Percentiles rank a stretch among this genome's conserved stretches.
These are phyloP conservation scores for Trichosporon asahii DNA, from an alignment of 1,284 basidiomycete species.

Conservation along the genomic window DNA sequence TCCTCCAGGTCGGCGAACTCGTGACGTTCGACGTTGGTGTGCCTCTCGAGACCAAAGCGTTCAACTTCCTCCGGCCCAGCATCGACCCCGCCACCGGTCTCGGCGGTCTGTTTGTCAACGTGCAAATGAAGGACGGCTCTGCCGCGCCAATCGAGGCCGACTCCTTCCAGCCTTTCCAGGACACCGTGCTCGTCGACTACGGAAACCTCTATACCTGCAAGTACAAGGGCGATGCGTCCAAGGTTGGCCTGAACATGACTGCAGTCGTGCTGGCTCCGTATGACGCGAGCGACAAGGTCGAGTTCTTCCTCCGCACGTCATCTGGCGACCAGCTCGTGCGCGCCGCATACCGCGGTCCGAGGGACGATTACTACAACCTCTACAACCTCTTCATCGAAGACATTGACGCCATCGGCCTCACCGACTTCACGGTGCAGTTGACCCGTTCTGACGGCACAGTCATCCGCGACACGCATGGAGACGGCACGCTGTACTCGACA, in stretches of 20 bases:
- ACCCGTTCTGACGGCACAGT: slow-evolving; percentile 19
- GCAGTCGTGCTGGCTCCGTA: slow-evolving; percentile 21
- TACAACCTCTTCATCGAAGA: slow-evolving; percentile 20
- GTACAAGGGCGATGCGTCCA: slow-evolving; percentile 14
- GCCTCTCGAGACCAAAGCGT: slow-evolving; percentile 14
- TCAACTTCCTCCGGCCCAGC: slow-evolving; percentile 1
- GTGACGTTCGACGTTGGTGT: slow-evolving; percentile 17
- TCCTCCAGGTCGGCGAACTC: neutral
- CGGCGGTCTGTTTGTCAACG: slow-evolving; percentile 1
- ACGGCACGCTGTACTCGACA: slow-evolving; percentile 11
- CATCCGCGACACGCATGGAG: slow-evolving; percentile 13
- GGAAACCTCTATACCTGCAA: slow-evolving; percentile 17
- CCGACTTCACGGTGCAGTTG: slow-evolving; percentile 14
- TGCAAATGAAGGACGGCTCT: slow-evolving; percentile 18
- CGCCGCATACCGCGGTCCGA: slow-evolving; percentile 12
- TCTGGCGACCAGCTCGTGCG: slow-evolving; percentile 8
- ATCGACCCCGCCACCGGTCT: neutral
- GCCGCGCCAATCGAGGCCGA: neutral
- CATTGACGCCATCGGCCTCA: neutral
- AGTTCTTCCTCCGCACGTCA: slow-evolving; percentile 12
- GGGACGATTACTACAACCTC: slow-evolving; percentile 20
- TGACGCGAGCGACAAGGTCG: slow-evolving; percentile 19
- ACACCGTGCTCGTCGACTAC: slow-evolving; percentile 20
- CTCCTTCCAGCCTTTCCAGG: slow-evolving; percentile 13
- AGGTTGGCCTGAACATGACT: slow-evolving; percentile 22